A percentile compares a stretch with the other conserved stretches of the same genome.
phyloP scores from a whole-genome alignment of 2,329 filamentous ascomycete species.

The Bipolaris zeicola region DNA sequence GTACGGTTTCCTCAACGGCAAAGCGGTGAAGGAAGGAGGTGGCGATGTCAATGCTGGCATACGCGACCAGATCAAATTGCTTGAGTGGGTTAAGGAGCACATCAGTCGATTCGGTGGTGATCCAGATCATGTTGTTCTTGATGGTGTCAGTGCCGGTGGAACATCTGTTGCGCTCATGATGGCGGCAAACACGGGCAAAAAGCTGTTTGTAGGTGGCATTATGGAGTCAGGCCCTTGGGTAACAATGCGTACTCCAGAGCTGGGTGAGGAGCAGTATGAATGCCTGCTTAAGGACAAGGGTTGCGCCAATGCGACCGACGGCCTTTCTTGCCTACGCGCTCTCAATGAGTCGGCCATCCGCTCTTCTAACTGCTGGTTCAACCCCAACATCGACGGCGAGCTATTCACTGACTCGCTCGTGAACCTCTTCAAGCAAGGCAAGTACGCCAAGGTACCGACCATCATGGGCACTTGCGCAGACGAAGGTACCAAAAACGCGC shows the following conservation, averaged over 20 bases:
- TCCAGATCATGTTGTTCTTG: slow-evolving; percentile 69
- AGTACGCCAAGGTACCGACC: slow-evolving; percentile 59
- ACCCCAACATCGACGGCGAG: slow-evolving; percentile 57
- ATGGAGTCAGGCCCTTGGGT: slow-evolving; percentile 62
- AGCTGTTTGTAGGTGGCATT: slow-evolving; percentile 59
- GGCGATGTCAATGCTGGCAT: slow-evolving; percentile 71
- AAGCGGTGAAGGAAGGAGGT: slow-evolving; percentile 54
- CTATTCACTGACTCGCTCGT: slow-evolving; percentile 59
- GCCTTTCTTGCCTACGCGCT: slow-evolving; percentile 56
- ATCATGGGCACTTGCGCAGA: slow-evolving; percentile 65
- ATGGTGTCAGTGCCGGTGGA: slow-evolving; percentile 71
- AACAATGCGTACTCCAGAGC: slow-evolving; percentile 53
- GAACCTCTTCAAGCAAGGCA: slow-evolving; percentile 54
- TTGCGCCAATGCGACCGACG: slow-evolving; percentile 50
- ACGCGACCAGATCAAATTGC: slow-evolving; percentile 69
- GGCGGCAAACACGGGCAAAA: slow-evolving; percentile 49
- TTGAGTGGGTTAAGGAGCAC: slow-evolving; percentile 72
- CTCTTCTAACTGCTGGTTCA: slow-evolving; percentile 49
- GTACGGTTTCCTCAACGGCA: slow-evolving; percentile 71
- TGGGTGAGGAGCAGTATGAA: slow-evolving; percentile 60
- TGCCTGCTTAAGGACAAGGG: slow-evolving; percentile 57
- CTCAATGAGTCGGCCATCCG: slow-evolving; percentile 55
- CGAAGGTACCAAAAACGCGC: slow-evolving; percentile 68
- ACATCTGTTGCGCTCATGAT: slow-evolving; percentile 36
- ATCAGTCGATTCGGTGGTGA: slow-evolving; percentile 72